These are phyloP conservation scores for Apophysomyces sp. DNA, from an alignment of 371 early-diverging fungal genomes.

Conservation along the genomic window DNA sequence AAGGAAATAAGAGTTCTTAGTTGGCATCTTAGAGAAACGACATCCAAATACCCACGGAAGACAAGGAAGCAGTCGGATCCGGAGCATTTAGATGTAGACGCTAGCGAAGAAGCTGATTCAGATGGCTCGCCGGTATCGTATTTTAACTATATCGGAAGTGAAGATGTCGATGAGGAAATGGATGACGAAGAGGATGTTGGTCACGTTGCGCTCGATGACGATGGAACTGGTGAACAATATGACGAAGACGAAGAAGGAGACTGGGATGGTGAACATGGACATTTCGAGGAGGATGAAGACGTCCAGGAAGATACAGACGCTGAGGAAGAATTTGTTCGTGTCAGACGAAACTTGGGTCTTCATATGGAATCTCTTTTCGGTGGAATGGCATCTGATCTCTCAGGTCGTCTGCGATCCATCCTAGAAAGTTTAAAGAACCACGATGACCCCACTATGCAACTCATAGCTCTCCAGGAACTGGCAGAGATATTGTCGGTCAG, in stretches of 20 bases:
- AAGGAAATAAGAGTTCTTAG: neutral
- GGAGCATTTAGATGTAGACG: slow-evolving; percentile 11
- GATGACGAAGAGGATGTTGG: slow-evolving; percentile 9
- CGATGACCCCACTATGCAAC: slow-evolving; percentile 62
- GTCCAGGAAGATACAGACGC: slow-evolving; percentile 39
- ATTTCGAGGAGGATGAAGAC: slow-evolving; percentile 32
- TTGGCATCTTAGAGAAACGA: neutral
- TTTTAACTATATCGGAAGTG: slow-evolving; percentile 9
- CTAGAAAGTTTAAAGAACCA: slow-evolving; percentile 46
- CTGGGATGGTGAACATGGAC: slow-evolving; percentile 20
- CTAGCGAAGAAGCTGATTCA: slow-evolving; percentile 7
- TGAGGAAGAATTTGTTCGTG: slow-evolving; percentile 40
- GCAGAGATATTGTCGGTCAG: slow-evolving; percentile 69
- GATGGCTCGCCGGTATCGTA: slow-evolving; percentile 14
- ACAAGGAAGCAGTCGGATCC: slow-evolving; percentile 25
- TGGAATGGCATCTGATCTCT: slow-evolving; percentile 44
- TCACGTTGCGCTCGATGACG: slow-evolving; percentile 10
- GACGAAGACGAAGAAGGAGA: slow-evolving; percentile 23
- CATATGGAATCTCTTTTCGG: slow-evolving; percentile 50
- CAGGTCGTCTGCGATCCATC: slow-evolving; percentile 47
- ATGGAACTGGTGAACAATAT: slow-evolving; percentile 19
- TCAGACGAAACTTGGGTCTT: slow-evolving; percentile 41
- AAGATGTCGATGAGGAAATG: slow-evolving; percentile 15
- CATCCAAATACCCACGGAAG: neutral
- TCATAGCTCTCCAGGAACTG: slow-evolving; percentile 68